These are phyloP conservation scores for Saturnispora galanensis DNA, from an alignment of 805 yeast species.

Conservation along the genomic window DNA sequence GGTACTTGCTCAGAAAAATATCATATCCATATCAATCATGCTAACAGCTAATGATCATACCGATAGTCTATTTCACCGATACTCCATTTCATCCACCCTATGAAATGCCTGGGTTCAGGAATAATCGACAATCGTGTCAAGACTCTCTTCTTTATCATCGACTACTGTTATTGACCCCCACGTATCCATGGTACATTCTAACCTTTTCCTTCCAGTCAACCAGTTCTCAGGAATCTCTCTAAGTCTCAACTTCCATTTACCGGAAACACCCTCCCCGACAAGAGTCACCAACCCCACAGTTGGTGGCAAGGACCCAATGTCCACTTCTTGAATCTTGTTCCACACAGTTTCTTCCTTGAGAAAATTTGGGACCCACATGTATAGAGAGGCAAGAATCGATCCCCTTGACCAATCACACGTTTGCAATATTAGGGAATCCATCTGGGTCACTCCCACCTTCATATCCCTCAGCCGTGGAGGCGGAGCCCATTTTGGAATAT, in stretches of 20 bases:
- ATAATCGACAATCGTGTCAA: too few species aligned
- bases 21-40: too few species aligned
- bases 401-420: conserved; percentile 1
- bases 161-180: too few species aligned
- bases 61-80: too few species aligned
- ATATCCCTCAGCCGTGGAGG: background rate
- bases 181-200: too few species aligned
- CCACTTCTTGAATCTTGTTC: background rate
- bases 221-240: background rate
- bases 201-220: background rate
- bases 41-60: too few species aligned
- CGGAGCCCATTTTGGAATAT: background rate
- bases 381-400: background rate
- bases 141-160: too few species aligned
- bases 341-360: too few species aligned
- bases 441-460: background rate
- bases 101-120: too few species aligned
- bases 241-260: background rate
- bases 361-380: background rate
- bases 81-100: too few species aligned
- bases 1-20: too few species aligned
- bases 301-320: background rate
- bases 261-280: background rate
- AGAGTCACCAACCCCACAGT: background rate
- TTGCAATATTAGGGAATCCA: background rate